Evolutionary conservation across 257 asterid species (phyloP), one percentile per base, ranked within the genome.

Genomic region (Parsonsia alboflavescens): DNA sequence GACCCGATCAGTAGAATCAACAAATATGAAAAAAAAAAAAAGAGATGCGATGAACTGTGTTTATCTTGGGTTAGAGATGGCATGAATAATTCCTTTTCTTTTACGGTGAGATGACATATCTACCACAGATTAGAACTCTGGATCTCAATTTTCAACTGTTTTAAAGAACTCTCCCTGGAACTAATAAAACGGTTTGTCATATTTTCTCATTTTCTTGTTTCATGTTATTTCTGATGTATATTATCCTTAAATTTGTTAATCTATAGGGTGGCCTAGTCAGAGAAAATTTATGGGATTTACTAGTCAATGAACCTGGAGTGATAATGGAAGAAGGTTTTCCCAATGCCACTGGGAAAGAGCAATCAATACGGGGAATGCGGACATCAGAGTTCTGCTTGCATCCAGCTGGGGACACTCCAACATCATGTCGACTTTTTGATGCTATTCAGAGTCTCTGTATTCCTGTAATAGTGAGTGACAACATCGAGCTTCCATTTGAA

Each of bases 331-430:
- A 91, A 83, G 98, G 98, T 58, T 93, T 93, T 76, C 98, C 98
- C 17, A 90, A 91, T 79, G 96, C 96, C 28, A 89, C 96, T 7
- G 98, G 98, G 67, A 91, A 84, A 80, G 96, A 89, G 83, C 98
- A 90, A 70, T 91, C 98, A 0, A 91, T 93, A 81, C 88, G 82
- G 82, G 98, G 97, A 52, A 93, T 91, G 98, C 83, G 97, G 68
- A 81, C 89, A 26, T 93, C 98, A 1, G 96, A 93, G 71, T 93
- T 93, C 82, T 93, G 98, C 80, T 85, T 93, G 85, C 98, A 93
- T 70, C 98, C 98, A 65, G 96, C 98, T 0, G 98, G 98, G 3
- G 97, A 93, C 75, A 93, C 98, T 0, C 98, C 98, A 48, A 93
- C 98, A 44, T 93, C 98, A 10, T 93, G 98, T 57, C 78, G 98